Evolutionary conservation across 768 basidiomycete species (phyloP).

Genomic region (Coprinopsis marcescibilis): DNA sequence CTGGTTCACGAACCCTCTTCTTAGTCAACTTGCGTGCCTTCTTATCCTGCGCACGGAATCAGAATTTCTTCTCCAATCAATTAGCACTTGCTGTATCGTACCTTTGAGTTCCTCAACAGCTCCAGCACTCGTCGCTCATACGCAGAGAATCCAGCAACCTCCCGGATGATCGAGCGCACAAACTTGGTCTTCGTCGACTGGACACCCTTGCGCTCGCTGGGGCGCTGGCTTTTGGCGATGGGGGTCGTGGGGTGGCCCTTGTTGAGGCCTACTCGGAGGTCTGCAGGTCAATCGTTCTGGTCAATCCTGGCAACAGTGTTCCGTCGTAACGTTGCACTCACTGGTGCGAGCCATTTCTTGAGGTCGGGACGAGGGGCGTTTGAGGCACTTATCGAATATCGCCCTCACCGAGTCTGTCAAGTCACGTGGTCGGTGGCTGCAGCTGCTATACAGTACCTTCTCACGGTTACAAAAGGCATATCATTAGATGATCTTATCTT

Average conservation of each 20-base stretch:
- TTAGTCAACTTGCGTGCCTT: conserved; percentile 99
- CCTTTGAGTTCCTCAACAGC: conserved; percentile 95
- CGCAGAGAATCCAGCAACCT: conserved; percentile 96
- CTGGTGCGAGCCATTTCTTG: conserved; percentile 71
- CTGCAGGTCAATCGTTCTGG: conserved; percentile 32
- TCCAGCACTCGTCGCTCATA: conserved; percentile 99
- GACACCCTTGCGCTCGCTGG: conserved; percentile 89
- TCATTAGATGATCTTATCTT: conserved; percentile 25
- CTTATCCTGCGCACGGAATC: conserved; percentile 67
- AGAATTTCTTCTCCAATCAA: neutral
- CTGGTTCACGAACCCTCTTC: conserved; percentile 95
- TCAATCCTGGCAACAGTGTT: conserved; percentile 12
- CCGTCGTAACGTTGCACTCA: conserved; percentile 34
- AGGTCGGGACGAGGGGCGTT: conserved; percentile 48
- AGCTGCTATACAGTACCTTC: conserved; percentile 50
- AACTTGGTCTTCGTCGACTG: conserved; percentile 89
- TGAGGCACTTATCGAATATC: conserved; percentile 21
- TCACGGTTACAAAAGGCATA: conserved; percentile 20
- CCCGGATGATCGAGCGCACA: conserved; percentile 88
- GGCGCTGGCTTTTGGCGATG: conserved; percentile 68
- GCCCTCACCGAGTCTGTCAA: conserved; percentile 11
- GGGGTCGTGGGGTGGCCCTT: conserved; percentile 85
- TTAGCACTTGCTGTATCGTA: conserved; percentile 28
- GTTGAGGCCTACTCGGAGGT: conserved; percentile 81
- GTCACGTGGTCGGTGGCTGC: conserved; percentile 47